phyloP scores from a whole-genome alignment of 768 basidiomycete genomes.

The Paxillus involutus region DNA sequence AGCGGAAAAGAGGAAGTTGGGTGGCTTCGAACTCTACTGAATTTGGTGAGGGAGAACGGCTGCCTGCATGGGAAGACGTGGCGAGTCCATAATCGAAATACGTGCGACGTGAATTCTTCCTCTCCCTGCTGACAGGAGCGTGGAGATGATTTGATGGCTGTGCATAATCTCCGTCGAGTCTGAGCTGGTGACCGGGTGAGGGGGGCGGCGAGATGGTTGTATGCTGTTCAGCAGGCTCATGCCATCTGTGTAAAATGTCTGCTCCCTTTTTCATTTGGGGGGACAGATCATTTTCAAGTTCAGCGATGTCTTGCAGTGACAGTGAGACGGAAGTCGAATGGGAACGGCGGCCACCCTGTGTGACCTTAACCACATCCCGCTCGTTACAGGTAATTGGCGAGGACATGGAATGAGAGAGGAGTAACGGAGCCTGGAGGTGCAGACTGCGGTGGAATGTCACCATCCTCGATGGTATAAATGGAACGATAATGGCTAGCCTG shows the following conservation, averaged over 20 bases:
- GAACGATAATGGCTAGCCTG: background rate
- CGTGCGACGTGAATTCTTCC: constrained; percentile 13
- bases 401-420: constrained; percentile 3
- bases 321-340: background rate
- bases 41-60: background rate
- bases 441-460: background rate
- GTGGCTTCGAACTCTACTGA: constrained; percentile 7
- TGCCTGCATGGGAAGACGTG: background rate
- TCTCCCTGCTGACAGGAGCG: constrained; percentile 12
- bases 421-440: background rate
- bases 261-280: background rate
- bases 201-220: background rate
- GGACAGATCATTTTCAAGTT: background rate
- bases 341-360: background rate
- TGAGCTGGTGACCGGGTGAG: constrained; percentile 3
- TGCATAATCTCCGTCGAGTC: background rate
- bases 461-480: background rate
- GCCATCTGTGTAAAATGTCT: background rate
- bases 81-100: constrained; percentile 23
- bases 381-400: background rate
- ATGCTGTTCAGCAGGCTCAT: background rate
- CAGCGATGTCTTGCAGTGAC: background rate
- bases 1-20: background rate
- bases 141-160: background rate
- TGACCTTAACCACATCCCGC: background rate